Conservation (phyloP, 352 stramenopile species). For the Peronospora farinosa region DNA sequence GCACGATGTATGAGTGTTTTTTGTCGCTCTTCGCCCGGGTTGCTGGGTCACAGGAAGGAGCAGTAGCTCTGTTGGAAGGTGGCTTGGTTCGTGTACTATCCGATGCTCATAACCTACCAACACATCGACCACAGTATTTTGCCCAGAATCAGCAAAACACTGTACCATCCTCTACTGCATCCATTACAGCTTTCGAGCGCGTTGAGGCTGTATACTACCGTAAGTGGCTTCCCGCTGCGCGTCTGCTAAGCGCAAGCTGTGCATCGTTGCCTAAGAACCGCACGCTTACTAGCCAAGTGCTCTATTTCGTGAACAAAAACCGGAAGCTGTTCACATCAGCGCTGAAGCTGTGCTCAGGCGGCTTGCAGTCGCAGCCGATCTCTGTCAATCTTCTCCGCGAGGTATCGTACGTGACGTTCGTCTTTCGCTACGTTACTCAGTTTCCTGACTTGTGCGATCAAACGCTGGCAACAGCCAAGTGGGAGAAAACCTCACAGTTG, state of each 20-base stretch:
- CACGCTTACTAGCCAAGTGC: constrained; percentile 46
- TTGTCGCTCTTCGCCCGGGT: constrained; percentile 72
- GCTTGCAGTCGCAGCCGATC: constrained; percentile 25
- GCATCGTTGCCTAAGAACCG: constrained; percentile 64
- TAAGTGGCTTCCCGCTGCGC: constrained; percentile 73
- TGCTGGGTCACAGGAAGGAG: constrained; percentile 53
- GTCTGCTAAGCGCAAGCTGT: constrained; percentile 53
- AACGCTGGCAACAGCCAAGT: constrained; percentile 53
- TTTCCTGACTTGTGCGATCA: constrained; percentile 65
- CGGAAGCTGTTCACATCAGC: constrained; percentile 64
- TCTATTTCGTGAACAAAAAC: constrained; percentile 57
- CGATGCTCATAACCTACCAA: constrained; percentile 56
- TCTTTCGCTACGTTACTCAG: constrained; percentile 74
- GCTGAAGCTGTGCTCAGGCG: constrained; percentile 46
- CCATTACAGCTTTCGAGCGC: constrained; percentile 49
- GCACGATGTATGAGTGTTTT: constrained; percentile 78
- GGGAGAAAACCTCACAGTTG: constrained; percentile 68
- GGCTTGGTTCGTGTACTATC: constrained; percentile 60
- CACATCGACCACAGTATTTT: constrained; percentile 58
- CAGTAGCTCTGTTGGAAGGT: constrained; percentile 61
- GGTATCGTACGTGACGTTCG: constrained; percentile 66
- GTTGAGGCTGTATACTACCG: constrained; percentile 58
- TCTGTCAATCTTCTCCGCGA: constrained; percentile 64
- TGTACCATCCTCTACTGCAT: constrained; percentile 24
- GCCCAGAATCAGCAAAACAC: constrained; percentile 31